These are phyloP conservation scores for Diatrype stigma DNA, from an alignment of 2,329 filamentous ascomycete genomes.

Conservation along the genomic window DNA sequence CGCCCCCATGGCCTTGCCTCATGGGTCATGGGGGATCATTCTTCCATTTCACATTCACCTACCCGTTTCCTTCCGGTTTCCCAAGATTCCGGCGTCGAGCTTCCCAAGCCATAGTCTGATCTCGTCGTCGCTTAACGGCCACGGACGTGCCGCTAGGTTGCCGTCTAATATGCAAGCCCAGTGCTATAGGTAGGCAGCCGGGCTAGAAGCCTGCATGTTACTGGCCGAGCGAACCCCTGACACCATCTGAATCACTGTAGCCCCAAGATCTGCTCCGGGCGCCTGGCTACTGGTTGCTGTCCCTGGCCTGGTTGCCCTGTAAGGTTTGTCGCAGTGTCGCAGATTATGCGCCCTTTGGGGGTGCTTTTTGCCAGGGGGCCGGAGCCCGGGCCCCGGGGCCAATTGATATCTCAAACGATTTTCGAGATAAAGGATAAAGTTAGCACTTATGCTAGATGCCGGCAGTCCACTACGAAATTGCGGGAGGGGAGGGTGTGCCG, in stretches of 20 bases:
- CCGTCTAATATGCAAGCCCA: not conserved
- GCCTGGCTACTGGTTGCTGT: not conserved
- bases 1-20: too few relatives aligned
- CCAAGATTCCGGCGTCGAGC: not conserved
- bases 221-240: not conserved
- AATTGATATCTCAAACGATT: not conserved
- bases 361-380: too few relatives aligned
- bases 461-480: not conserved
- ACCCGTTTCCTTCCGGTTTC: not conserved
- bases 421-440: not conserved
- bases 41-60: too few relatives aligned
- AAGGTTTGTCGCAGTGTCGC: slow-evolving; percentile 1
- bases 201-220: not conserved
- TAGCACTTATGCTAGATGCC: not conserved
- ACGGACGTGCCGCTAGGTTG: not conserved
- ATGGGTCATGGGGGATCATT: too few relatives aligned
- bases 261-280: not conserved
- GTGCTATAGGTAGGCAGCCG: not conserved
- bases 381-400: not conserved
- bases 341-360: not conserved
- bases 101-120: not conserved
- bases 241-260: not conserved
- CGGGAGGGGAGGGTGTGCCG: not conserved
- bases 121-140: not conserved
- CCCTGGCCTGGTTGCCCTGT: not conserved